A percentile compares a stretch with the other conserved stretches of the same genome.
These are phyloP conservation scores for Komagataella mondaviorum DNA, from an alignment of 805 yeast genomes.

Conservation along the genomic window DNA sequence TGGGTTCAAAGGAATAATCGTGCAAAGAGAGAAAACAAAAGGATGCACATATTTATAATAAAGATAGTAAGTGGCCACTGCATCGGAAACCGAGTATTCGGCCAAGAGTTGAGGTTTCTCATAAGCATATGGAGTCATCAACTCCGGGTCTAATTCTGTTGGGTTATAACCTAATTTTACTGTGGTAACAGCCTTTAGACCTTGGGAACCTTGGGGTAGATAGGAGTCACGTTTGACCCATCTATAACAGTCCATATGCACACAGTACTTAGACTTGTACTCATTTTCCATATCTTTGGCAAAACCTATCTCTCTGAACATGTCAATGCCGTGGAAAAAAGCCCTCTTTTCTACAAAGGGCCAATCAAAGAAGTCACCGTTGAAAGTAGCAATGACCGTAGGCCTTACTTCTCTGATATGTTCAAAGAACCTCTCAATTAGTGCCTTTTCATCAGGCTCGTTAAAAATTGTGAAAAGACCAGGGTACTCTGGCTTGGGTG, in stretches of 20 bases:
- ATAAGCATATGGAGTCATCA: conserved; percentile 95
- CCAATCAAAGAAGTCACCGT: conserved; percentile 99
- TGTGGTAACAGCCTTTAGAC: conserved; percentile 94
- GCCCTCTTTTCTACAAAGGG: conserved; percentile 93
- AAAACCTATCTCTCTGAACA: conserved; percentile 92
- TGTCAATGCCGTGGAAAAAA: conserved; percentile 66
- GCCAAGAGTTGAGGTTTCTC: conserved; percentile 87
- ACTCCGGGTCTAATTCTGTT: conserved; percentile 90
- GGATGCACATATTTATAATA: conserved; percentile 97
- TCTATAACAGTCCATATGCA: conserved; percentile 92
- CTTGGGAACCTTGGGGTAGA: conserved; percentile 97
- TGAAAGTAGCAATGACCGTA: conserved; percentile 94
- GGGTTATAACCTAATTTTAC: conserved; percentile 95
- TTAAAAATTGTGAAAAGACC: conserved; percentile 85
- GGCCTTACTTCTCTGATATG: conserved; percentile 83
- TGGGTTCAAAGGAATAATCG: conserved; percentile 90
- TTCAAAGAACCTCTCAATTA: conserved; percentile 69
- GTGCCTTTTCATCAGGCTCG: conserved; percentile 71
- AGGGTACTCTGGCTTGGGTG: conserved; percentile 93
- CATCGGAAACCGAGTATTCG: conserved; percentile 98
- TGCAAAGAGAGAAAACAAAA: conserved; percentile 88
- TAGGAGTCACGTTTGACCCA: conserved; percentile 99
- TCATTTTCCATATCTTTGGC: conserved; percentile 82
- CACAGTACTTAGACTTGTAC: conserved; percentile 84
- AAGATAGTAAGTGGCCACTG: conserved; percentile 93